These are phyloP conservation scores for Pichia gijzeniarum DNA, from an alignment of 805 yeast genomes.

Conservation along the genomic window DNA sequence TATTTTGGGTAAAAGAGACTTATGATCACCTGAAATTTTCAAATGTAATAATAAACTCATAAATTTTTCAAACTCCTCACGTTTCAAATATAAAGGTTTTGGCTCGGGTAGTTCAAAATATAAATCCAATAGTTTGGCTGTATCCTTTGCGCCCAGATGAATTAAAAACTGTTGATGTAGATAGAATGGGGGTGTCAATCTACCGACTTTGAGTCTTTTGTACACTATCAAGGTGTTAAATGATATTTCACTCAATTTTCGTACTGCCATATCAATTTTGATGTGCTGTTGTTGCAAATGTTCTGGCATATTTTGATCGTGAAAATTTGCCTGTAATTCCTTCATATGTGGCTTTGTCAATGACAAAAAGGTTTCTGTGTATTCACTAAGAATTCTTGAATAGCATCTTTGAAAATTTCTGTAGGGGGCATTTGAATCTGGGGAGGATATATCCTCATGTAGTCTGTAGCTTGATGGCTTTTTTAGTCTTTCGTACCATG, in stretches of 20 bases:
- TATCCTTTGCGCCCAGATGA: constrained; percentile 5
- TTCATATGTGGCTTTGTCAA: constrained; percentile 2
- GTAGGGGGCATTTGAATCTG: neutral
- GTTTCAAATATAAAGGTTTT: constrained; percentile 14
- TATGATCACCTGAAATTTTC: constrained; percentile 11
- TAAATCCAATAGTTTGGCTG: constrained; percentile 11
- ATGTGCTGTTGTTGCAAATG: constrained; percentile 3
- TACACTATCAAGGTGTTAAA: constrained; percentile 9
- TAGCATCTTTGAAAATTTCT: constrained; percentile 9
- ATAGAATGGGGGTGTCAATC: constrained; percentile 14
- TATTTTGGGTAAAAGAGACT: constrained; percentile 8
- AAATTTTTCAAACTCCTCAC: constrained; percentile 17
- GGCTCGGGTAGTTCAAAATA: constrained; percentile 19
- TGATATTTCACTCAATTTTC: constrained; percentile 9
- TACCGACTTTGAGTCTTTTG: constrained; percentile 10
- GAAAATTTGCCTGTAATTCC: neutral
- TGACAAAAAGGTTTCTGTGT: constrained; percentile 4
- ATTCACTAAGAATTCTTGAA: constrained; percentile 3
- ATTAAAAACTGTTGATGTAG: constrained; percentile 17
- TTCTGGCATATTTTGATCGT: neutral
- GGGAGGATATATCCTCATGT: neutral
- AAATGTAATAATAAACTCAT: constrained; percentile 9
- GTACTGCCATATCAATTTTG: constrained; percentile 2
- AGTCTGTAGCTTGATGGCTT: constrained; percentile 7
- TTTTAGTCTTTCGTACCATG: constrained; percentile 10